These are phyloP conservation scores for Mycena rosella DNA, from an alignment of 768 basidiomycete species.

Conservation along the genomic window DNA sequence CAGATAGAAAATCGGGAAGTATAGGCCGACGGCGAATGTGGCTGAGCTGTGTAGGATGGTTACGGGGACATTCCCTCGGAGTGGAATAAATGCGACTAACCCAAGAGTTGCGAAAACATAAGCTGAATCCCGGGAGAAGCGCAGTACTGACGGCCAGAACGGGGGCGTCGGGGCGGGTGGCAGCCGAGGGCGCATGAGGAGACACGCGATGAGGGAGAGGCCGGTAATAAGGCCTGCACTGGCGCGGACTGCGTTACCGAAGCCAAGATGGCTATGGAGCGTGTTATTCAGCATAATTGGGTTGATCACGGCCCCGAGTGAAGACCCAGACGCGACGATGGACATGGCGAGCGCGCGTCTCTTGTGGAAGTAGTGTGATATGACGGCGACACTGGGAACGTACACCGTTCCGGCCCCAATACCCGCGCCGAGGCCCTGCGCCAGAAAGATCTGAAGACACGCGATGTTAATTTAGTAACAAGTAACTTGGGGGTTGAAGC, in stretches of 20 bases:
- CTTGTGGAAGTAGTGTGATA: constrained; percentile 59
- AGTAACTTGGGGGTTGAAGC: too few species aligned
- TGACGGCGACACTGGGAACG: constrained; percentile 58
- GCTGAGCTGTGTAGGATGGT: neutral
- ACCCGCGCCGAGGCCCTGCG: constrained; percentile 37
- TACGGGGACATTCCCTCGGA: neutral
- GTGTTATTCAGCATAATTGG: constrained; percentile 73
- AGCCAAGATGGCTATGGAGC: constrained; percentile 57
- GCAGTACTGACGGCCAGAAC: neutral
- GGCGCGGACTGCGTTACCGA: constrained; percentile 63
- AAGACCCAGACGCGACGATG: constrained; percentile 63
- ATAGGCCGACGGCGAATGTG: constrained; percentile 43
- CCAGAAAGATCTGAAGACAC: neutral
- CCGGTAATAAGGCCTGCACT: constrained; percentile 58
- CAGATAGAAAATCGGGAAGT: constrained; percentile 55
- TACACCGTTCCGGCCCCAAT: constrained; percentile 59
- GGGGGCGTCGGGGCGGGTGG: constrained; percentile 41
- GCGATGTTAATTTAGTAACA: too few species aligned
- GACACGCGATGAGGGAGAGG: constrained; percentile 54
- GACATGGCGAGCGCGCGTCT: constrained; percentile 56
- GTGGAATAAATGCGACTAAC: neutral
- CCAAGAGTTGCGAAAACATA: neutral
- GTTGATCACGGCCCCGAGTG: constrained; percentile 71
- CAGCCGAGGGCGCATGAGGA: constrained; percentile 50
- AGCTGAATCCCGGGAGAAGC: neutral